A percentile compares a stretch with the other conserved stretches of the same genome.
Evolutionary conservation across 2,329 filamentous ascomycete species (phyloP).

Genomic region (Fusarium dlaminii): DNA sequence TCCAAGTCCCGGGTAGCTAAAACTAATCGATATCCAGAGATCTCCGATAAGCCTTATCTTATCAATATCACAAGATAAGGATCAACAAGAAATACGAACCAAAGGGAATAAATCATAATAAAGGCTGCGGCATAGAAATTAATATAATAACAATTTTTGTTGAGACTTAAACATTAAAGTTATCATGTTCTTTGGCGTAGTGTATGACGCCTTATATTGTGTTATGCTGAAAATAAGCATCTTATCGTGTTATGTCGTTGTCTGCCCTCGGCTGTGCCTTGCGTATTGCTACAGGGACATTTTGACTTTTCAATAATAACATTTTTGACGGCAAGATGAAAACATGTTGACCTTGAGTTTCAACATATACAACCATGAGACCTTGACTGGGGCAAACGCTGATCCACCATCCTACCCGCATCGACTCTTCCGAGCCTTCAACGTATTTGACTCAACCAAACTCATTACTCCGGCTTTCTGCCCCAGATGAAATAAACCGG

Average conservation of each 20-base stretch:
- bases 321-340: accelerated
- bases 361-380: accelerated
- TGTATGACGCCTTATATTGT: too few species aligned
- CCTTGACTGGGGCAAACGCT: not conserved
- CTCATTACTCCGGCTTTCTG: not conserved
- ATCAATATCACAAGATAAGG: accelerated
- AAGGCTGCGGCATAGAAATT: too few species aligned
- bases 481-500: constrained; percentile 37
- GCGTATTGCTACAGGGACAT: too few species aligned
- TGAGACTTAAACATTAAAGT: too few species aligned
- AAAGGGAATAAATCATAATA: accelerated
- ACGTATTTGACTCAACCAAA: accelerated
- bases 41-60: not conserved
- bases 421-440: accelerated
- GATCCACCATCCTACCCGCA: accelerated
- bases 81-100: accelerated
- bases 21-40: not conserved
- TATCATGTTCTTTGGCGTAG: too few species aligned
- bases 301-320: too few species aligned
- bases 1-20: not conserved
- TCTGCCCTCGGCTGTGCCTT: too few species aligned
- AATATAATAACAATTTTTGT: not conserved
- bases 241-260: too few species aligned
- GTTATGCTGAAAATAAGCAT: too few species aligned
- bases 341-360: accelerated